Evolutionary conservation across 2,329 filamentous ascomycete genomes (phyloP), one percentile per base, ranked within the genome.

Genomic region (Venturia effusa): DNA sequence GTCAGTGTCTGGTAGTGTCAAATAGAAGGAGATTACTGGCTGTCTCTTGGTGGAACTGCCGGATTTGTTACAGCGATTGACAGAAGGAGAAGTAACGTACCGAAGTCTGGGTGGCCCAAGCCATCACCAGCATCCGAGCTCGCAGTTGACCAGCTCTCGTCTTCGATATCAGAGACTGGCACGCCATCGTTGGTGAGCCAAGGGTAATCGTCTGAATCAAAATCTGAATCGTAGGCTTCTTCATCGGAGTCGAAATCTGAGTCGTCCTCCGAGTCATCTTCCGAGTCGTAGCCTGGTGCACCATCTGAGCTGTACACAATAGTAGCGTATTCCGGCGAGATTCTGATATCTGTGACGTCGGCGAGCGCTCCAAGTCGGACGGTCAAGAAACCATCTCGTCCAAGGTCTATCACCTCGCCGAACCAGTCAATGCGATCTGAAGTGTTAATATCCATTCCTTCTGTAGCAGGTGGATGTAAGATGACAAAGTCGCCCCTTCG

Each of bases 371-470:
- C 80, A 22, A 86, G 73, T n/a, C 83, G 77, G 34, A 86, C 75
- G 0, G 78, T 80, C 11, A 84, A 70, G 7, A 74, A 75, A 1
- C 84, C 84, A 68, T 85, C 80, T 3, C 81, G 69, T 15, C 78
- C 77, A 3, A 83, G 73, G 59, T 82, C 79, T 24, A 84, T 75
- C 2, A 86, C 77, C 68, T 84, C 81, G 22, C 83, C 84, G 63
- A 85, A 74, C 80, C 83, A 86, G 43, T 80, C 76, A 7, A 74
- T 48, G 59, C 67, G 64, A 27, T 60, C 45, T 19, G 34, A 45
- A 57, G 61, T 70, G 0, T 69, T 70, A 41, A 45, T 24, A 48
- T 64, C 64, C 40, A 70, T 64, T 19, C 41, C 59, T 30, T 34
- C 17, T 67, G 10, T 59, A 65, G 32, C 3, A 64, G 60, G 61